Evolutionary conservation across 306 rosid genomes (phyloP).

Genomic region (Lathyrus oleraceus): DNA sequence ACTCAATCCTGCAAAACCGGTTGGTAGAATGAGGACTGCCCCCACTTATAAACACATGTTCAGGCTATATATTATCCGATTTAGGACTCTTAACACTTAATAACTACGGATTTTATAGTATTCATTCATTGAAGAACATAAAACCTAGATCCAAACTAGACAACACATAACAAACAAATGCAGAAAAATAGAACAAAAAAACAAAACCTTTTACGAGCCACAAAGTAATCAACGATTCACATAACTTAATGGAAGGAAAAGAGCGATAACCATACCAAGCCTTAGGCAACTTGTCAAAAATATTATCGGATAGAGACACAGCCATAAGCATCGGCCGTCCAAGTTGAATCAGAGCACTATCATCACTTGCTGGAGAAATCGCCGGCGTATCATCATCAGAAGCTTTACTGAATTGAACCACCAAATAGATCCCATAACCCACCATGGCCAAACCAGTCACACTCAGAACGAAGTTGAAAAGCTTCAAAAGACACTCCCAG

Average conservation of each 20-base stretch:
- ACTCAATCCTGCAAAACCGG: too few species aligned
- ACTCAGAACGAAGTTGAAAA: conserved; percentile 76
- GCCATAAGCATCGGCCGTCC: conserved; percentile 84
- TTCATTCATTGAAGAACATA: conserved; percentile 5
- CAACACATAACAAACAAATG: conserved; percentile 7
- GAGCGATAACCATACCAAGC: conserved; percentile 68
- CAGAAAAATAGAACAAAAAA: conserved; percentile 2
- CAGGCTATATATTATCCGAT: too few species aligned
- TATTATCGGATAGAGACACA: conserved; percentile 50
- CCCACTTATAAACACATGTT: too few species aligned
- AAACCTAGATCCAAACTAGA: conserved; percentile 4
- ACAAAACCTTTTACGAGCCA: neutral
- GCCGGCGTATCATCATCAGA: conserved; percentile 34
- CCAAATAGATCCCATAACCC: conserved; percentile 90
- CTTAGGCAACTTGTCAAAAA: conserved; percentile 64
- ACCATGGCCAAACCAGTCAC: conserved; percentile 81
- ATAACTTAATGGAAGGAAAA: conserved; percentile 6
- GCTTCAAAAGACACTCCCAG: conserved; percentile 85
- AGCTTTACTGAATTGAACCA: conserved; percentile 55
- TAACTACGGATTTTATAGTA: neutral
- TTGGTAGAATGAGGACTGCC: too few species aligned
- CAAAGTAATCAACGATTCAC: neutral
- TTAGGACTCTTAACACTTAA: too few species aligned
- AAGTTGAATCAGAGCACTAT: conserved; percentile 53
- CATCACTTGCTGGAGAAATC: conserved; percentile 42